A percentile compares a stretch with the other conserved stretches of the same genome.
Evolutionary conservation across 352 stramenopile genomes (phyloP).

Genomic region (Nothophytophthora sp.): DNA sequence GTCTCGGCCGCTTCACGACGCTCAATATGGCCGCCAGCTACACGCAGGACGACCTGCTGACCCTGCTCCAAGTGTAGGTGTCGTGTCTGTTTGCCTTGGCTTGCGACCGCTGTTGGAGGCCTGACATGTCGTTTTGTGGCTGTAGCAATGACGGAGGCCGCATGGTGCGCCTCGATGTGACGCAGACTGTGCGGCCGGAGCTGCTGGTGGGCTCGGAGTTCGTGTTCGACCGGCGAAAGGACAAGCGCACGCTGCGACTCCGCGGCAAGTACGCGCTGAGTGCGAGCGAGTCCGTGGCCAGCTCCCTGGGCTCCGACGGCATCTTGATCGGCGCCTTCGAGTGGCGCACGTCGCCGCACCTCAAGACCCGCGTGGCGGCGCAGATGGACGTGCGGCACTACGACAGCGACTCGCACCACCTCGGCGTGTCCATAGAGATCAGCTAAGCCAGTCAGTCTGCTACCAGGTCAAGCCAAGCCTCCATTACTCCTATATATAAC

Average conservation of each 20-base stretch:
- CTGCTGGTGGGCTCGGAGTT: slow-evolving; percentile 69
- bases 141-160: slow-evolving; percentile 69
- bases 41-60: slow-evolving; percentile 59
- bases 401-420: slow-evolving; percentile 82
- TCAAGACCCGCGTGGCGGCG: slow-evolving; percentile 74
- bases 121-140: not conserved
- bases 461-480: not conserved
- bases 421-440: slow-evolving; percentile 86
- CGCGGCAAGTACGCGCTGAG: slow-evolving; percentile 56
- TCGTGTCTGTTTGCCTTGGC: slow-evolving; percentile 1
- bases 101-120: not conserved
- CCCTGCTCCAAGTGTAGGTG: slow-evolving; percentile 75
- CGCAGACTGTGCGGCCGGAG: slow-evolving; percentile 52
- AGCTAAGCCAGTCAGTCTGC: slow-evolving; percentile 26
- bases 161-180: slow-evolving; percentile 58
- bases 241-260: slow-evolving; percentile 62
- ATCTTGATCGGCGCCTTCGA: slow-evolving; percentile 78
- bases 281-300: slow-evolving; percentile 44
- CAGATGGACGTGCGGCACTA: slow-evolving; percentile 86
- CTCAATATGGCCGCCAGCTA: slow-evolving; percentile 66
- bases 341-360: slow-evolving; percentile 69
- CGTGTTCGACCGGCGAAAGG: slow-evolving; percentile 66
- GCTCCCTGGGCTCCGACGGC: slow-evolving; percentile 74
- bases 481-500: slow-evolving; percentile 31
- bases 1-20: slow-evolving; percentile 61